Base-by-base conservation (phyloP, 306 rosid species). In the Glycine tomentella region DNA sequence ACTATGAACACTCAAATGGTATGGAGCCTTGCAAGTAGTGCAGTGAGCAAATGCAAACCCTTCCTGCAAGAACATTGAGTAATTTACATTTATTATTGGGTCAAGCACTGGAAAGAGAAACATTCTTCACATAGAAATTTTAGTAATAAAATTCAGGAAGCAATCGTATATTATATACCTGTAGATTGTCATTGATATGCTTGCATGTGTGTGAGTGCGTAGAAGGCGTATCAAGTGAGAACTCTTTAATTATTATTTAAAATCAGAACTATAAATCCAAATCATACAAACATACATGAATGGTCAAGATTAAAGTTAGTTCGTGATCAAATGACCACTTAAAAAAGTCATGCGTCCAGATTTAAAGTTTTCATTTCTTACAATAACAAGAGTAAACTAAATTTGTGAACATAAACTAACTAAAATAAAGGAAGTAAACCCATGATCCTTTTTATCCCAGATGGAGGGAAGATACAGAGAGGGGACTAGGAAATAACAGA, bases 41-140 rank as follows among this genome's bases (percentile, higher is more conserved):
- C 97, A 92, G 77, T 92, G 94, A 80, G 97, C 92, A 86, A 92
- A 92, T 75, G 97, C 97, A 90, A 90, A 90, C 73, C 97, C 97
- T 90, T 92, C 94, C 94, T 92, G 94, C 69, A 85, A 82, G 55
- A 85, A 84, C 34, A 68, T 17, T 57, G 48, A 17, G 67, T 10
- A 61, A 12, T 20, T 72, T 3, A 10, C 73, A 89, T 50, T 44
- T 44, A 78, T 25, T 20, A 75, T 75, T 52, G 40, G 48, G 9
- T 46, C 16, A 72, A 48, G 64, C 45, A 13, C 51, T 38, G 8
- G 10, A 36, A 50, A 70, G 46, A 33, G 16, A 12, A 79, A 36
- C 25, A 6, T 13, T 62, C 16, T 31, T 14, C 62, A 13, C 48
- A 33, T 3, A 63, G 77, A 59, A 70, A 45, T 9, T 8, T 36